A percentile compares a stretch with the other conserved stretches of the same genome.
Conservation (phyloP, 352 stramenopile genomes). For the Elongisporangium undulatum region DNA sequence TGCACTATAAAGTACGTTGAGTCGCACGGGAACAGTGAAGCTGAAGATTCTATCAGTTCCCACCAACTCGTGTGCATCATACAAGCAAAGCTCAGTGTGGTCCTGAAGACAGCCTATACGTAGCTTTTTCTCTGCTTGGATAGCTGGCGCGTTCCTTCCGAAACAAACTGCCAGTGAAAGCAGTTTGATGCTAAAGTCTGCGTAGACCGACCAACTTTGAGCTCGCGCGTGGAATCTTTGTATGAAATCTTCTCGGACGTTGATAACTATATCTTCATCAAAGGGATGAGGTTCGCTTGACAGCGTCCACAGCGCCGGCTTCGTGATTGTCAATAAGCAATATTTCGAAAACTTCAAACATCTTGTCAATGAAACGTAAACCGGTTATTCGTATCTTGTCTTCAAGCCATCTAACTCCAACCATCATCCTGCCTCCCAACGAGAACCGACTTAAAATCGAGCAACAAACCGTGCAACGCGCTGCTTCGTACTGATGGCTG, state of each 20-base stretch:
- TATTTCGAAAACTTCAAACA: constrained; percentile 9
- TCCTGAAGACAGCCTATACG: too few relatives aligned
- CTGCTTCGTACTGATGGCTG: constrained; percentile 6
- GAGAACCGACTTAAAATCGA: constrained; percentile 5
- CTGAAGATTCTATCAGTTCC: too few relatives aligned
- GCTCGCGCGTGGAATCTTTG: neutral
- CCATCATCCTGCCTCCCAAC: neutral
- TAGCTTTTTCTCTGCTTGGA: too few relatives aligned
- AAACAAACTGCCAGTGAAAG: neutral
- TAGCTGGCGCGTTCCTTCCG: too few relatives aligned
- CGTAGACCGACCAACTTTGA: neutral
- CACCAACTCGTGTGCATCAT: too few relatives aligned
- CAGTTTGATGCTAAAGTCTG: neutral
- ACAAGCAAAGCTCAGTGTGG: too few relatives aligned
- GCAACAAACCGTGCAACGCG: constrained; percentile 11
- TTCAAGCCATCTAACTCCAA: too few relatives aligned
- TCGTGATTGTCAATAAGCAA: constrained; percentile 11
- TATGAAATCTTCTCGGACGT: neutral
- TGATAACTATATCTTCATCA: constrained; percentile 13
- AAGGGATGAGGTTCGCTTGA: constrained; percentile 17
- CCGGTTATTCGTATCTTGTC: too few relatives aligned
- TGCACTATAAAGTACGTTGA: too few relatives aligned
- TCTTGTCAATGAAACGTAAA: too few relatives aligned
- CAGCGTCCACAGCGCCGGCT: constrained; percentile 12
- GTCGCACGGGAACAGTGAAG: too few relatives aligned